Base-by-base conservation (phyloP, 2,329 filamentous ascomycete species). In the Blastomyces emzantsi region DNA sequence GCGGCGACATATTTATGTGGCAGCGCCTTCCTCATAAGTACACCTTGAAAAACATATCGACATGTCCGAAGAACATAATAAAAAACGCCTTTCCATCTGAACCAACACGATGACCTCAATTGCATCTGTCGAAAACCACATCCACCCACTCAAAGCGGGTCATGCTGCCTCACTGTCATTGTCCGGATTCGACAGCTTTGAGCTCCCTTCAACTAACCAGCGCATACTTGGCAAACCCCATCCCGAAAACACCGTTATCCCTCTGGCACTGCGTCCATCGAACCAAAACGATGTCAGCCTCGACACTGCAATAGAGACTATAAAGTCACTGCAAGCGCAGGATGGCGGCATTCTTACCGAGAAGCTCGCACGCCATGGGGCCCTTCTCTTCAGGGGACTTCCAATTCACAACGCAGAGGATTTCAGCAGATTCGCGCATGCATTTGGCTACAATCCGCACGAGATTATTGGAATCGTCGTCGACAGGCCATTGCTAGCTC, bases 391-490 rank as follows among this genome's bases (percentile, higher is more conserved):
- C 33, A 36, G 55, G 17, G 33, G 55, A 2, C 33, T 57, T 7
- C 55, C 55, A 57, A 57, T 57, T 36, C 55, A 39, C 19, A 57
- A 57, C 36, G 55, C 55, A 8, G 55, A 57, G 33, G 55, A 57
- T n/a, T 57, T 57, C n/a, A 80, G 77, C 70, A 74, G 70, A 64
- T 82, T 82, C 66, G 78, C 79, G 0, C 80, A 82, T 63, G 78
- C 79, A 0, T 82, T 82, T 66, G 78, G 79, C 0, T 80, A 75
- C 65, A 71, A 67, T 1, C 78, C 79, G 1, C 80, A 82, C 61
- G 80, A 82, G 65, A 81, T 81, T 63, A 82, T 82, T 59, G 80
- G 80, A 0, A 81, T 81, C 55, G 79, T 81, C 0, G 78, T 82
- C 6, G 72, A 80, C 57, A 70, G 80, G 52, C 79, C 79, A 0